Conservation (phyloP, 805 yeast species). For the Suhomyces xylopsoci region DNA sequence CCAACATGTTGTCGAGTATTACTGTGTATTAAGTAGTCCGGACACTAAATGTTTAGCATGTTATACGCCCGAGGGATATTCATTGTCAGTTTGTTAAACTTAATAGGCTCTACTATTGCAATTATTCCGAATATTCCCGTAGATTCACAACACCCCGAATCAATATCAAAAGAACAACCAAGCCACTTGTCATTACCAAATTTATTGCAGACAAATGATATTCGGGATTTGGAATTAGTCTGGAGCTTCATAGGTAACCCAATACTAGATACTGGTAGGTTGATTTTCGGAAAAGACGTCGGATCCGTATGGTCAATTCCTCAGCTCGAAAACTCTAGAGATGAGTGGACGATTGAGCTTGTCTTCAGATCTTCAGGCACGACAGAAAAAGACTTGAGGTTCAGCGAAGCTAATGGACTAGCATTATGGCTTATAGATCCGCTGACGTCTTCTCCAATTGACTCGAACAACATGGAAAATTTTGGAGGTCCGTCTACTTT, state of each 20-base stretch:
- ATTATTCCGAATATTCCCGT: background rate
- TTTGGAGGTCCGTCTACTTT: constrained; percentile 55
- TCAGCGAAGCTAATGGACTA: constrained; percentile 47
- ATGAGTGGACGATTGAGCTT: constrained; percentile 57
- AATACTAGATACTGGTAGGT: constrained; percentile 49
- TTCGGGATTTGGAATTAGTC: constrained; percentile 21
- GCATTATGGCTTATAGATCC: constrained; percentile 53
- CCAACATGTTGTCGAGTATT: background rate
- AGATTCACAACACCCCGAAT: background rate
- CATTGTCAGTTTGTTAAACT: background rate
- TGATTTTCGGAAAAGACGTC: constrained; percentile 31
- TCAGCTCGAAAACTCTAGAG: constrained; percentile 19
- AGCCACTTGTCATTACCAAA: constrained; percentile 32
- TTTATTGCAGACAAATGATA: constrained; percentile 22
- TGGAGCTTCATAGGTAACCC: constrained; percentile 32
- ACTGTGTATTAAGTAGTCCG: background rate
- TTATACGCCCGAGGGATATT: background rate
- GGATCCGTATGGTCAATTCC: constrained; percentile 48
- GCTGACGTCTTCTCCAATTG: constrained; percentile 14
- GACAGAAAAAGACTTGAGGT: constrained; percentile 23
- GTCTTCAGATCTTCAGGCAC: constrained; percentile 62
- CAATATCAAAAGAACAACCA: background rate
- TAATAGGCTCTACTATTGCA: background rate
- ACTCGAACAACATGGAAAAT: constrained; percentile 24
- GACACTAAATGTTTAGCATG: background rate